A percentile compares a stretch with the other conserved stretches of the same genome.
These are phyloP conservation scores for Sphaerobolus stellatus DNA, from an alignment of 1,284 basidiomycete species.

Conservation along the genomic window DNA sequence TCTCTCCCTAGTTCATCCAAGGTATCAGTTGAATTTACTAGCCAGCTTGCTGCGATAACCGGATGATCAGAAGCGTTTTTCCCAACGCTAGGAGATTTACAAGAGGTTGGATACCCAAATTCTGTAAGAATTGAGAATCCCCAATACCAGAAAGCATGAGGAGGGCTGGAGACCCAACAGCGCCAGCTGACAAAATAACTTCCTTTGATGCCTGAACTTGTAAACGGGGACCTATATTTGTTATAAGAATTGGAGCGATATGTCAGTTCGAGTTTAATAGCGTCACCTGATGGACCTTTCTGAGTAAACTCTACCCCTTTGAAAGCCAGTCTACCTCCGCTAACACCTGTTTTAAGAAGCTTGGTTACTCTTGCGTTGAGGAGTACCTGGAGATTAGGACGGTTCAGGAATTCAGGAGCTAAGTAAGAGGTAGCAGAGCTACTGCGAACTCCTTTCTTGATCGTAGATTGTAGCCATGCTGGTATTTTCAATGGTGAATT, in stretches of 20 bases:
- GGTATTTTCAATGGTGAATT: neutral
- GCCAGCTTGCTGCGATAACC: conserved; percentile 14
- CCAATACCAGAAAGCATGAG: conserved; percentile 40
- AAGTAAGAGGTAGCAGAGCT: conserved; percentile 23
- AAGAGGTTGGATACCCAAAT: conserved; percentile 24
- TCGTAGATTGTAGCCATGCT: conserved; percentile 19
- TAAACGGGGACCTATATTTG: too few species aligned
- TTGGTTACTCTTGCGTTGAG: conserved; percentile 39
- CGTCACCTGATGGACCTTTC: neutral
- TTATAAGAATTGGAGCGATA: too few species aligned
- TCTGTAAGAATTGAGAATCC: conserved; percentile 23
- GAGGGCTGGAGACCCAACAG: conserved; percentile 36
- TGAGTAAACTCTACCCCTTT: neutral
- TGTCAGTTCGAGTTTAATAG: too few species aligned
- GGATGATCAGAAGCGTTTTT: conserved; percentile 41
- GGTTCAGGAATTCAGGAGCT: conserved; percentile 18
- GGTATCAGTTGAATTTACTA: conserved; percentile 23
- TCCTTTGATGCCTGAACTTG: neutral
- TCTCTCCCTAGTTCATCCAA: conserved; percentile 19
- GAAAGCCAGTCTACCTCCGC: neutral
- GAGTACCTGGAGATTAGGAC: conserved; percentile 44
- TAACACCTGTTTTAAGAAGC: conserved; percentile 9
- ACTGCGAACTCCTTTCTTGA: conserved; percentile 14
- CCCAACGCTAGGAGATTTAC: conserved; percentile 32
- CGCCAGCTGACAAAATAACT: conserved; percentile 29